phyloP scores from a whole-genome alignment of 805 yeast genomes.

The Schwanniomyces occidentalis region DNA sequence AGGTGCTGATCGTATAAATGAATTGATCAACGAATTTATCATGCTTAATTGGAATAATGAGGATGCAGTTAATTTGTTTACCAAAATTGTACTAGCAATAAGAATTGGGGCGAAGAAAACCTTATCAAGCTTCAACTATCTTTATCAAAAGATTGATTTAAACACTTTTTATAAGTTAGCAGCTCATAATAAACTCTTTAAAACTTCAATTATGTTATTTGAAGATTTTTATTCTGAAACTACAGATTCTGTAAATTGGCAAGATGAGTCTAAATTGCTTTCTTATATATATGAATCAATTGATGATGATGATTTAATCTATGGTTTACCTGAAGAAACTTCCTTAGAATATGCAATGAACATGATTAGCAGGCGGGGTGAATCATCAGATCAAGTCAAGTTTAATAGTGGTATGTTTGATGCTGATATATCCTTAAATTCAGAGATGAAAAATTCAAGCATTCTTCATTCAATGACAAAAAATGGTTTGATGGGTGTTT shows the following conservation, averaged over 20 bases:
- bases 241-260: constrained; percentile 2
- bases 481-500: constrained; percentile 59
- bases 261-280: constrained; percentile 12
- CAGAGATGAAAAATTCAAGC: constrained; percentile 6
- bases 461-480: constrained; percentile 41
- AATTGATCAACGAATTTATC: constrained; percentile 12
- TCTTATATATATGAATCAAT: constrained; percentile 49
- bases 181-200: constrained; percentile 28
- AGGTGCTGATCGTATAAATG: constrained; percentile 7
- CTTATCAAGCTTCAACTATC: constrained; percentile 21
- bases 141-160: constrained; percentile 31
- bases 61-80: constrained; percentile 17
- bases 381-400: constrained; percentile 42
- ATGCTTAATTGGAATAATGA: constrained; percentile 5
- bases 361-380: constrained; percentile 31
- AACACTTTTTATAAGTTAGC: constrained; percentile 30
- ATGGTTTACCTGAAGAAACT: constrained; percentile 64
- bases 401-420: constrained; percentile 62
- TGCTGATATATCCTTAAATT: constrained; percentile 24
- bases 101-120: constrained; percentile 41
- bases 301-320: constrained; percentile 61
- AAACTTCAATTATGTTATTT: constrained; percentile 47
- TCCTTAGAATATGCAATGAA: constrained; percentile 52
- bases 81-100: constrained; percentile 27
- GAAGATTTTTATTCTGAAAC: constrained; percentile 40